phyloP scores from a whole-genome alignment of 257 asterid species.

The Nicotiana undulata region DNA sequence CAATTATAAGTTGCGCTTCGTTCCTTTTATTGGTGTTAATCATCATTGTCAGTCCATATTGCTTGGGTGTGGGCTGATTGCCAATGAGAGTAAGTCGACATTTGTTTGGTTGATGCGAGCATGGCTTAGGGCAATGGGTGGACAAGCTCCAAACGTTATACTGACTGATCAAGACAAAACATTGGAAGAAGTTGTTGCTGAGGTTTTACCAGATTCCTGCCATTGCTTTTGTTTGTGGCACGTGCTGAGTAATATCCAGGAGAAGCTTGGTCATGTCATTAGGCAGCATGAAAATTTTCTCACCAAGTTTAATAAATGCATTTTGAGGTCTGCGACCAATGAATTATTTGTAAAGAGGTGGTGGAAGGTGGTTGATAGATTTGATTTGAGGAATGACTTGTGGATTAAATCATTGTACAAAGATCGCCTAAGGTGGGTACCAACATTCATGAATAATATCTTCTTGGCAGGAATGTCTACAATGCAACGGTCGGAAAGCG shows the following conservation, averaged over 20 bases:
- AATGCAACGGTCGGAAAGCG: slow-evolving; percentile 21
- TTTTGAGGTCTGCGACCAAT: slow-evolving; percentile 37
- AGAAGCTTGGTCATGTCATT: slow-evolving; percentile 31
- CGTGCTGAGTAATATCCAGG: slow-evolving; percentile 34
- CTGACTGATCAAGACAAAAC: slow-evolving; percentile 40
- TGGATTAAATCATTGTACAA: slow-evolving; percentile 37
- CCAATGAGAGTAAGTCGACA: slow-evolving; percentile 36
- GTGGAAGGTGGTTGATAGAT: slow-evolving; percentile 34
- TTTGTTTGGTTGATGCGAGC: slow-evolving; percentile 42
- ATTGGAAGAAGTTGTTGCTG: slow-evolving; percentile 36
- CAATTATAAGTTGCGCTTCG: slow-evolving; percentile 34
- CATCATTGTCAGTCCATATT: slow-evolving; percentile 36
- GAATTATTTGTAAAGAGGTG: slow-evolving; percentile 39
- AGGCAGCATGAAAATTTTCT: slow-evolving; percentile 30
- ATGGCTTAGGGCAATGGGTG: slow-evolving; percentile 43
- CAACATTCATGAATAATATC: slow-evolving; percentile 26
- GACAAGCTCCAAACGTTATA: slow-evolving; percentile 47
- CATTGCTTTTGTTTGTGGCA: slow-evolving; percentile 51
- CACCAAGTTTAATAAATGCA: slow-evolving; percentile 33
- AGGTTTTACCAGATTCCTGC: slow-evolving; percentile 38
- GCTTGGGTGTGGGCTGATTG: slow-evolving; percentile 42
- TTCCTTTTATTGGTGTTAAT: slow-evolving; percentile 46
- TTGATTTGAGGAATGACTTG: slow-evolving; percentile 31
- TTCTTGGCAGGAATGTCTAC: slow-evolving; percentile 45
- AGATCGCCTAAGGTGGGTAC: slow-evolving; percentile 47